A percentile compares a stretch with the other conserved stretches of the same genome.
These are phyloP conservation scores for Tolypocladium cylindrosporum DNA, from an alignment of 2,329 filamentous ascomycete species.

Conservation along the genomic window DNA sequence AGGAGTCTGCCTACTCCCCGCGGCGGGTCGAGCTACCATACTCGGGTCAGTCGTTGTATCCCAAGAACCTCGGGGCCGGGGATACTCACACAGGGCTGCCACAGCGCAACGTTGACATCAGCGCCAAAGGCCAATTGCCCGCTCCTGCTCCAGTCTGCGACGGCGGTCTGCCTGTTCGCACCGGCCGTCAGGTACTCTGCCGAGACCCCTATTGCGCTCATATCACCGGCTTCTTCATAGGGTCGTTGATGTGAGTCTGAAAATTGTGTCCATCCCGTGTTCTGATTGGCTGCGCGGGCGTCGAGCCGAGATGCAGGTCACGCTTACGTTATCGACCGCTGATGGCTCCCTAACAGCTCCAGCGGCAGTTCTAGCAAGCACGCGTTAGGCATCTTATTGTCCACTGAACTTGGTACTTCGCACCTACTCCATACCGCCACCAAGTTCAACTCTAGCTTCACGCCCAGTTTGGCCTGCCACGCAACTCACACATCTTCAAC, in stretches of 20 bases:
- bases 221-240: constrained; percentile 9
- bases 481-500: background rate
- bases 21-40: constrained; percentile 22
- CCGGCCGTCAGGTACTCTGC: constrained; percentile 60
- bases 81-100: constrained; percentile 63
- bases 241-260: constrained; percentile 18
- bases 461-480: background rate
- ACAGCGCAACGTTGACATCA: constrained; percentile 80
- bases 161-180: constrained; percentile 80
- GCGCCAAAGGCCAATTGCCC: constrained; percentile 81
- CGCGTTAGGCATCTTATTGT: no score
- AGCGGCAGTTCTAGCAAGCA: no score
- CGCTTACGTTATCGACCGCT: background rate
- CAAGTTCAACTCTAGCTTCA: background rate
- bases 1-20: constrained; percentile 59
- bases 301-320: constrained; percentile 10
- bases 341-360: background rate
- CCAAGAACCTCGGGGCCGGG: background rate
- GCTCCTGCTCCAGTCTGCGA: constrained; percentile 74
- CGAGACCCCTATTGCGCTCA: constrained; percentile 21
- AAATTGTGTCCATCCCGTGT: constrained; percentile 19
- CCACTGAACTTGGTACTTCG: no score
- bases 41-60: background rate
- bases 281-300: constrained; percentile 24
- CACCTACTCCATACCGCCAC: background rate